phyloP scores from a whole-genome alignment of 139 green algal genomes.

The Micractinium sp. region DNA sequence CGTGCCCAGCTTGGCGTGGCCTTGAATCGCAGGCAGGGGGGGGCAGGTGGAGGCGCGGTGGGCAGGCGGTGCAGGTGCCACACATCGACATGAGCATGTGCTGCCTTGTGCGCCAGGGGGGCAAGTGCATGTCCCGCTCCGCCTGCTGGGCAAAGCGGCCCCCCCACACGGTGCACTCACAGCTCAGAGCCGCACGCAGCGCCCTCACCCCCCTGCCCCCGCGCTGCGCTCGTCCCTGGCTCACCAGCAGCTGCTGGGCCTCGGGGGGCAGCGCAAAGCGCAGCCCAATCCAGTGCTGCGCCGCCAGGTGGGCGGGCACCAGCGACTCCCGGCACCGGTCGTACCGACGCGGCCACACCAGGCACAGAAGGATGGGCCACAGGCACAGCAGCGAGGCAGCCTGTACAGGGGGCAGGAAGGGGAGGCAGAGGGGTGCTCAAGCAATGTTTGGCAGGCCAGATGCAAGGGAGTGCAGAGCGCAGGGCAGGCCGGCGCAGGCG shows the following conservation, averaged over 20 bases:
- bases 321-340: background rate
- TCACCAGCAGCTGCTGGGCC: background rate
- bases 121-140: too few species aligned
- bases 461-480: background rate
- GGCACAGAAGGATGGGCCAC: background rate
- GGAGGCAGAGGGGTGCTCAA: background rate
- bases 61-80: background rate
- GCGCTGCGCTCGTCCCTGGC: background rate
- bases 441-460: background rate
- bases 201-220: background rate
- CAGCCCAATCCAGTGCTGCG: background rate
- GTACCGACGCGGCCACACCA: background rate
- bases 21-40: background rate
- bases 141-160: too few species aligned
- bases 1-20: background rate
- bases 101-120: too few species aligned
- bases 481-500: background rate
- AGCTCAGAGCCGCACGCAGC: background rate
- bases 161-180: background rate
- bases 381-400: background rate
- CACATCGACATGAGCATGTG: too few species aligned
- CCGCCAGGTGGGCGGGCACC: background rate
- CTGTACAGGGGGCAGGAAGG: background rate
- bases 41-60: background rate
- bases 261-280: background rate